These are phyloP conservation scores for Colletotrichum sublineola DNA, from an alignment of 2,329 filamentous ascomycete genomes.

Conservation along the genomic window DNA sequence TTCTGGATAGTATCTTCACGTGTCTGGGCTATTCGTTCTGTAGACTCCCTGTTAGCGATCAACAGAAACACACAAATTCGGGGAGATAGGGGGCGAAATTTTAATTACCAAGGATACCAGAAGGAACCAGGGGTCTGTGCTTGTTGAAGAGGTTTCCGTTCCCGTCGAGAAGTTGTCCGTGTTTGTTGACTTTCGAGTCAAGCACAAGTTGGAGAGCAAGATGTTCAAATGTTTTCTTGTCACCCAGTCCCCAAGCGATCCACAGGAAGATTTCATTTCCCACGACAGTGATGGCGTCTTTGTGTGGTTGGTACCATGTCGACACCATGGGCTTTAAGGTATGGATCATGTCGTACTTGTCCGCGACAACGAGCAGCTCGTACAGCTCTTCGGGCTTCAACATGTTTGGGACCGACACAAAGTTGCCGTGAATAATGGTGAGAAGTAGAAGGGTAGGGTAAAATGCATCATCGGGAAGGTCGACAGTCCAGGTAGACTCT, in stretches of 20 bases:
- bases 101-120: slow-evolving; percentile 2
- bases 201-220: not conserved
- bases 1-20: not conserved
- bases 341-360: slow-evolving; percentile 4
- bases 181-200: not conserved
- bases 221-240: not conserved
- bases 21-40: not conserved
- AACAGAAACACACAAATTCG: not conserved
- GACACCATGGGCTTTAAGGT: not conserved
- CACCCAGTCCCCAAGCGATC: slow-evolving; percentile 20
- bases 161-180: not conserved
- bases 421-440: not conserved
- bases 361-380: not conserved
- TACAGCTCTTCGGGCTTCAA: not conserved
- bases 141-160: not conserved
- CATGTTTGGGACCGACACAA: not conserved
- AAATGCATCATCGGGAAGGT: not conserved
- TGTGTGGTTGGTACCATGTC: not conserved
- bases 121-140: not conserved
- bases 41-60: not conserved
- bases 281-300: accelerated
- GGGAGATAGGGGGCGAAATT: accelerated
- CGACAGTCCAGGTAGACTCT: not conserved
- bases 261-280: not conserved
- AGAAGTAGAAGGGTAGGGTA: not conserved